Evolutionary conservation across 2,329 filamentous ascomycete species (phyloP), one percentile per base, ranked within the genome.

Genomic region (Gliomastix tumulicola): DNA sequence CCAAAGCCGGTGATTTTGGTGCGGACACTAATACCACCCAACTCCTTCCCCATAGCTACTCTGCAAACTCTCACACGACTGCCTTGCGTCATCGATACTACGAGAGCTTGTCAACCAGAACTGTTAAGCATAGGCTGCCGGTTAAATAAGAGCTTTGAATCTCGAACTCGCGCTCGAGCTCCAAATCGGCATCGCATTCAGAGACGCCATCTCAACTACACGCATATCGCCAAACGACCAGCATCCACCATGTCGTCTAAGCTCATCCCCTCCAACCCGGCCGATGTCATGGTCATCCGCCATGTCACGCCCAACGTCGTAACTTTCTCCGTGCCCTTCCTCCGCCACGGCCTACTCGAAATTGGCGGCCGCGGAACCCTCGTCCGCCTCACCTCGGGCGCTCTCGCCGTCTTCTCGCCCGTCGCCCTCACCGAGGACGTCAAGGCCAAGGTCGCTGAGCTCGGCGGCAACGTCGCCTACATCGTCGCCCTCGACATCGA

Each of bases 361-460:
- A 71, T 98, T 50, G 92, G 92, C 38, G 90, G 88, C 32, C 75
- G 92, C 52, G 89, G 79, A 43, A 97, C 92, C 6, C 69, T 96
- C 41, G 88, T 94, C 41, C 84, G 81, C 48, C 76, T 98, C 48
- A 74, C 78, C 40, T 82, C 80, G 9, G 88, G 88, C 39, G 68
- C 75, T 32, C 76, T 97, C 28, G 86, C 88, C 46, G 81, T 96
- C 57, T 96, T 96, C 74, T 95, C 88, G 1, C 92, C 92, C 15
- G 85, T 92, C 16, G 84, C 83, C 12, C 74, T 96, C 38, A 97
- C 89, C 4, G 73, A 82, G 4, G 78, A 82, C 40, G 80, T 88
- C 27, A 78, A 72, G 43, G 57, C 68, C 47, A 79, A 82, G 56
- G 66, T 85, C 35, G 64, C 71, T 37, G 68, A 78, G 22, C 65